Evolutionary conservation across 345 rosid species (phyloP), one percentile per base, ranked within the genome.

Genomic region (Luvunga scandens): DNA sequence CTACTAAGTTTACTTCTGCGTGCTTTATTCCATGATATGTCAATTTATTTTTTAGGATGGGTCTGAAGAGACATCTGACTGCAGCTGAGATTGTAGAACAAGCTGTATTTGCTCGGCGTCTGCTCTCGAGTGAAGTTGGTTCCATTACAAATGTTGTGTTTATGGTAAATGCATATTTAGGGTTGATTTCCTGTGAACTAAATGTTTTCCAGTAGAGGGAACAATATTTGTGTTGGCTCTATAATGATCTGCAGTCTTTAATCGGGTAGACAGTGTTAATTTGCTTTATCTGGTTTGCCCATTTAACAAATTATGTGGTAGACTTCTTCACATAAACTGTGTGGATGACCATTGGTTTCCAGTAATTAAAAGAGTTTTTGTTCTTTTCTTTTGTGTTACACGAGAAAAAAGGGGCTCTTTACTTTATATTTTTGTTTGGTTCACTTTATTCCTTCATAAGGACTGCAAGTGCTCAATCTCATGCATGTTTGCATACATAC

Each of bases 51-150:
- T 86, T 63, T 83, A 91, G 97, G 84, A 95, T 93, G 98, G 99
- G 98, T 57, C 84, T 91, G 86, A 92, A 81, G 82, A 93, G 97
- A 83, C 90, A 96, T 85, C 88, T 93, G 70, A 89, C 95, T 30
- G 76, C 90, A 2, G 99, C 97, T 22, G 99, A 93, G 92, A 92
- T 93, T 57, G 96, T 89, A 62, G 97, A 93, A 81, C 98, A 93
- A 84, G 97, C 93, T 81, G 96, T 92, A 22, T 87, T 86, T 63
- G 97, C 97, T 1, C 86, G 87, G 55, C 88, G 94, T 28, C 85
- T 90, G 59, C 88, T 93, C 63, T 79, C 91, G 18, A 75, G 76
- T 73, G 94, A 93, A 86, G 80, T 86, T 76, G 96, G 97, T 66
- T 73, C 90, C 64, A 88, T 95, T 78, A 88, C 98, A 31, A 92